Base-by-base conservation (phyloP, 441 rosid genomes). In the Lepidium campestre region DNA sequence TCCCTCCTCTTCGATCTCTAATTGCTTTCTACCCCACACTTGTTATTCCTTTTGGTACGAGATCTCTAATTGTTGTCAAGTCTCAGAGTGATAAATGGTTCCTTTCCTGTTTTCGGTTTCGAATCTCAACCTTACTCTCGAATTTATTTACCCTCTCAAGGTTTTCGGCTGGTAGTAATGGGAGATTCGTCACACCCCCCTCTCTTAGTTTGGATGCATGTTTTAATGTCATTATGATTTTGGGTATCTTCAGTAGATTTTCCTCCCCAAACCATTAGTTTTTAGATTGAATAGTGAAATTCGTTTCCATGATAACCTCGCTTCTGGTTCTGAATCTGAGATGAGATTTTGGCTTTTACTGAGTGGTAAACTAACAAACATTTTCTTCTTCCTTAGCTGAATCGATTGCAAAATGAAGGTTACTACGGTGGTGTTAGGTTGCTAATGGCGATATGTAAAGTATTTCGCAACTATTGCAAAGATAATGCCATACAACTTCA, bases 381-480 rank as follows among this genome's bases (percentile, higher is more conserved):
- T 5, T 25, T 20, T 36, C 2, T 40, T 29, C 3, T 13, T 47
- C 18, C 47, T 14, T 55, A 93, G 95, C 78, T 86, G 70, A 71
- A 73, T 62, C 82, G 96, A 62, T 75, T 89, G 84, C 77, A 82
- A 52, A 91, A 64, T 47, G 97, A 91, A 83, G 97, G 96, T 4
- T 93, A 84, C 67, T 91, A 91, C 74, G 97, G 96, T 45, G 99
- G 99, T 5, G 93, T 91, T 0, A 80, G 97, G 57, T 78, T 91
- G 85, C 84, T 93, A n/a, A 84, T 93, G 99, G 87, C 99, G 0
- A 85, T 89, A 47, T 93, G 93, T 56, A 89, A 84, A 75, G 83
- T 87, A 9, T 93, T 93, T 67, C 47, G 55, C 41, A 55, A 41
- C 54, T 60, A 89, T 55, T 91, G 97, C 77, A 80, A 78, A 62